Percentiles rank a stretch among this genome's conserved stretches.
Conservation (phyloP, 2,329 filamentous ascomycete genomes). For the Fusarium drepaniforme region DNA sequence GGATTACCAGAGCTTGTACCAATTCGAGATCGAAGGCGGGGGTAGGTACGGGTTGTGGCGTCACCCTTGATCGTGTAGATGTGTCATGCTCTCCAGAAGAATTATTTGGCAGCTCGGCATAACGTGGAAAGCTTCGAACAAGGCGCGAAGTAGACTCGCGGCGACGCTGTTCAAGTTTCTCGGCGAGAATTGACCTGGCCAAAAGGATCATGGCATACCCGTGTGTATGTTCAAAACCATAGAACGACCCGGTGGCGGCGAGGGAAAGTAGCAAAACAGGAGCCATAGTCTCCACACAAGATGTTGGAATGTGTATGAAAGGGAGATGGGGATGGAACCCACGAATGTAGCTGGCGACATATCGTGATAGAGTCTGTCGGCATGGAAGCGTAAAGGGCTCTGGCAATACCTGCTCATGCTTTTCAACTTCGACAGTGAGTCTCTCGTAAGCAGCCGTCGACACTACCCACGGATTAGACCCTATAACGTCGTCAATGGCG, state of each 20-base stretch:
- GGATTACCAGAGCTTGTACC: neutral
- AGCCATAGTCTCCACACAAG: neutral
- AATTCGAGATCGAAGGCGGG: neutral
- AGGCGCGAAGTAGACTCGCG: neutral
- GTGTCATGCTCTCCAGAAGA: neutral
- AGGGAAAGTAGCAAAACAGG: neutral
- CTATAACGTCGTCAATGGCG: neutral
- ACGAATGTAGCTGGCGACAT: neutral
- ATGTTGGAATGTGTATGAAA: neutral
- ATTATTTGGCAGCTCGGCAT: neutral
- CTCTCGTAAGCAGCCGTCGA: neutral
- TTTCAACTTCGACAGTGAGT: neutral
- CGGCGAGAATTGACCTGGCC: neutral
- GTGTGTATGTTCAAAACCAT: neutral
- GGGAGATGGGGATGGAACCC: conserved; percentile 1
- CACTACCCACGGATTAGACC: neutral
- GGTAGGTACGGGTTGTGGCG: neutral
- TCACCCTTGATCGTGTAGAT: neutral
- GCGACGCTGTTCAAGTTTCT: neutral
- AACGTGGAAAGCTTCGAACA: neutral
- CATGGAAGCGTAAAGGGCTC: neutral
- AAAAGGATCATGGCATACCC: neutral
- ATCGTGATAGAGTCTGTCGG: neutral
- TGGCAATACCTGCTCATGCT: neutral
- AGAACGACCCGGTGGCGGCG: neutral